Percentiles rank a stretch among this genome's conserved stretches.
These are phyloP conservation scores for Barnettozyma sucrosica DNA, from an alignment of 805 yeast species.

Conservation along the genomic window DNA sequence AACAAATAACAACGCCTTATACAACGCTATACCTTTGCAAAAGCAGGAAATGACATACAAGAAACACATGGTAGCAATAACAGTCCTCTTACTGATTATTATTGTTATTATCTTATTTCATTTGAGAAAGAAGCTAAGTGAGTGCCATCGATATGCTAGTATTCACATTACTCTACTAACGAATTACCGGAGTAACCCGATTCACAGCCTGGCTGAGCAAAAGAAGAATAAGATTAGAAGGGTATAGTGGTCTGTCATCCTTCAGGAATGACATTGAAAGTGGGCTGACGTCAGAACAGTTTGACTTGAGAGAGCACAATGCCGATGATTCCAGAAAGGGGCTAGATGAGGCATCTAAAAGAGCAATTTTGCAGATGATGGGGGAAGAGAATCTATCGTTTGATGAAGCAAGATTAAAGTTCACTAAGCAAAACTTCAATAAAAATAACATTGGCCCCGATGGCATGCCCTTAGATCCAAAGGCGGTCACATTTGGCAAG, in stretches of 20 bases:
- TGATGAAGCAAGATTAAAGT: constrained; percentile 63
- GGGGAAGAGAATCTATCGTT: constrained; percentile 41
- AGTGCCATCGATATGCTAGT: neutral
- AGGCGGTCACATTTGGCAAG: constrained; percentile 42
- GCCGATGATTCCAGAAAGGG: constrained; percentile 57
- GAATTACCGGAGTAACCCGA: constrained; percentile 13
- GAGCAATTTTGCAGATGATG: constrained; percentile 51
- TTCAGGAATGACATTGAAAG: constrained; percentile 45
- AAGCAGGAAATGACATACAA: neutral
- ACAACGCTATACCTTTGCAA: neutral
- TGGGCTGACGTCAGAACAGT: constrained; percentile 55
- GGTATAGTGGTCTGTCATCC: constrained; percentile 22
- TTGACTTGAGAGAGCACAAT: constrained; percentile 45
- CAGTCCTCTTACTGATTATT: neutral
- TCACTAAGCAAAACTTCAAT: constrained; percentile 40
- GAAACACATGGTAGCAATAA: neutral
- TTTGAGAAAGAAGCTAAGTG: constrained; percentile 1
- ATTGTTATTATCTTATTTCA: neutral
- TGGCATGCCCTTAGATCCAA: constrained; percentile 66
- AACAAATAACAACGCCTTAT: neutral
- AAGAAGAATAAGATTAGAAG: constrained; percentile 24
- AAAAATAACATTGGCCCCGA: constrained; percentile 53
- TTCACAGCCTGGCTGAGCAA: constrained; percentile 20
- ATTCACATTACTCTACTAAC: neutral
- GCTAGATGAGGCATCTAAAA: constrained; percentile 48